Percentiles rank a stretch among this genome's conserved stretches.
These are phyloP conservation scores for Pluteus cervinus DNA, from an alignment of 768 basidiomycete genomes.

Conservation along the genomic window DNA sequence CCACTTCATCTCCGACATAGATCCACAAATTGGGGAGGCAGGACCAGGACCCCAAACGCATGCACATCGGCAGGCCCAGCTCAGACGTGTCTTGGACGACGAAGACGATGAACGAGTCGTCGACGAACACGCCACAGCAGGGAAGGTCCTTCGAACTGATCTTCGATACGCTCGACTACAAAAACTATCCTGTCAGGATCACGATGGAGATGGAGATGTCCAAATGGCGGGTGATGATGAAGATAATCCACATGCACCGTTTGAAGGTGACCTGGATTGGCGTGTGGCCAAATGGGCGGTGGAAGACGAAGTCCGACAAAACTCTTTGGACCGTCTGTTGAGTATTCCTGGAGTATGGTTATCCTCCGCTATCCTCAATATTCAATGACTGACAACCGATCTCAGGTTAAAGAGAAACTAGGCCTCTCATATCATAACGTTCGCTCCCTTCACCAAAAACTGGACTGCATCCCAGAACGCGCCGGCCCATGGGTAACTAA, in stretches of 20 bases:
- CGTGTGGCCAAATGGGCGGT: constrained; percentile 20
- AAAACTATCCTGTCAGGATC: too few relatives aligned
- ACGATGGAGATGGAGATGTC: constrained; percentile 5
- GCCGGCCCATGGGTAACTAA: constrained; percentile 17
- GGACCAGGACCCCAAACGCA: constrained; percentile 3
- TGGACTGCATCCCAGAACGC: constrained; percentile 19
- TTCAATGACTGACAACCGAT: neutral
- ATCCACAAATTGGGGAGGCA: constrained; percentile 1
- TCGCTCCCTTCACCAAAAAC: constrained; percentile 16
- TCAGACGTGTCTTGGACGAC: constrained; percentile 6
- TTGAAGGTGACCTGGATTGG: constrained; percentile 21
- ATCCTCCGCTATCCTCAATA: neutral
- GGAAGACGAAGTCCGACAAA: constrained; percentile 18
- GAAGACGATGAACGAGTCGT: constrained; percentile 5
- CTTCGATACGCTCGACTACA: too few relatives aligned
- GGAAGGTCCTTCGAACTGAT: constrained; percentile 4
- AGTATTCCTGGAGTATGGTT: constrained; percentile 19
- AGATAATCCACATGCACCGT: constrained; percentile 12
- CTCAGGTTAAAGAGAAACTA: constrained; percentile 16
- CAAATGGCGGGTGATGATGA: constrained; percentile 8
- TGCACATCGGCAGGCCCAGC: neutral
- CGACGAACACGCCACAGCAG: constrained; percentile 8
- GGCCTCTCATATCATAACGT: constrained; percentile 20
- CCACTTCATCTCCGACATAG: neutral
- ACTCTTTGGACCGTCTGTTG: constrained; percentile 18